Conservation (phyloP, 2,329 filamentous ascomycete species). For the Aspergillus terreus region DNA sequence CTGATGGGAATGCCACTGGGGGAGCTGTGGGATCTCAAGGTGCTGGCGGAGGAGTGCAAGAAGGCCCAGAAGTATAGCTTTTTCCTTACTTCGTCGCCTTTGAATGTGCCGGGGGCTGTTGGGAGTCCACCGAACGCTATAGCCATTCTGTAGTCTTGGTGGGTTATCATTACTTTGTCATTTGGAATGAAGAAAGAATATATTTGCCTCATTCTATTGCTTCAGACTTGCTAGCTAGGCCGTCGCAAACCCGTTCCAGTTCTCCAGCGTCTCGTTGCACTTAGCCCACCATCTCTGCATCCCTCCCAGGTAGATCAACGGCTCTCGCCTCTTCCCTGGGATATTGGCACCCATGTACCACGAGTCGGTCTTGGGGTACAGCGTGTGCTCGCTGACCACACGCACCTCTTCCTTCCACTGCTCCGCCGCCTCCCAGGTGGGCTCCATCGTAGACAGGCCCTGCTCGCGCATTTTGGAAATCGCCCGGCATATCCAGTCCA, state of each 20-base stretch:
- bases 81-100: constrained; percentile 41
- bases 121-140: constrained; percentile 30
- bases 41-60: constrained; percentile 35
- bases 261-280: not conserved
- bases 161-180: not conserved
- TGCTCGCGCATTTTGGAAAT: constrained; percentile 15
- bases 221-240: not conserved
- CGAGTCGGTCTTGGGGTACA: constrained; percentile 18
- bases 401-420: constrained; percentile 15
- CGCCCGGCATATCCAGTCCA: constrained; percentile 21
- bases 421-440: constrained; percentile 10
- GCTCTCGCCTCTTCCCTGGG: constrained; percentile 54
- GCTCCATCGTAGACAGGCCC: constrained; percentile 6
- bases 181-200: not conserved
- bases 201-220: not conserved
- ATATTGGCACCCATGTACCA: constrained; percentile 58
- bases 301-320: constrained; percentile 42
- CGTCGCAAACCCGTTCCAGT: not conserved
- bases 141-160: constrained; percentile 16
- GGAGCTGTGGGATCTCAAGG: constrained; percentile 45
- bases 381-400: constrained; percentile 8
- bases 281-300: constrained; percentile 1
- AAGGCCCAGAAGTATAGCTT: constrained; percentile 40
- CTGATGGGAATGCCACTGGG: constrained; percentile 45
- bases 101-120: constrained; percentile 41